A percentile compares a stretch with the other conserved stretches of the same genome.
These are phyloP conservation scores for Escallonia rubra DNA, from an alignment of 129 eudicot genomes.

Conservation along the genomic window DNA sequence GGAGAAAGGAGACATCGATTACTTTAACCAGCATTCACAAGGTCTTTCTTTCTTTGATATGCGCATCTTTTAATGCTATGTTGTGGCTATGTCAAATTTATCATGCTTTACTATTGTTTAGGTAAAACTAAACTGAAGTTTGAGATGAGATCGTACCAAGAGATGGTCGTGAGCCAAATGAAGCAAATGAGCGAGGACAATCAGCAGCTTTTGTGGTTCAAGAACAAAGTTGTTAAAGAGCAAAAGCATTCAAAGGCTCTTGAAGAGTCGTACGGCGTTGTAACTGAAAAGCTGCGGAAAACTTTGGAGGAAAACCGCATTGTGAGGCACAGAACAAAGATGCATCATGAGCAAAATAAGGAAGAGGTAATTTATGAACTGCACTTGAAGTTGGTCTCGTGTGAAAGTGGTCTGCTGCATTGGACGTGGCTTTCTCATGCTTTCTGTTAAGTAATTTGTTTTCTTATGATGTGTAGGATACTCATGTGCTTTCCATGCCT, in stretches of 20 bases:
- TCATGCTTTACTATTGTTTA: constrained; percentile 17
- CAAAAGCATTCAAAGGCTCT: constrained; percentile 49
- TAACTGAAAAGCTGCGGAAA: constrained; percentile 49
- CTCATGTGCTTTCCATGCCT: no score
- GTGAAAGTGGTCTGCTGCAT: neutral
- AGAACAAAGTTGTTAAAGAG: constrained; percentile 52
- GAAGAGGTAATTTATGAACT: constrained; percentile 50
- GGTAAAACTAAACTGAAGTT: constrained; percentile 71
- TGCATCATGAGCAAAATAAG: constrained; percentile 55
- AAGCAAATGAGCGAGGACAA: constrained; percentile 79
- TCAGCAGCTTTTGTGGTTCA: constrained; percentile 52
- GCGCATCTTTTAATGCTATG: neutral
- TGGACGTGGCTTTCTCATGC: neutral
- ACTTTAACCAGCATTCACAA: constrained; percentile 64
- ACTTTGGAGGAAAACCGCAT: constrained; percentile 46
- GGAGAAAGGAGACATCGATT: constrained; percentile 49
- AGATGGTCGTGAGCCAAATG: constrained; percentile 51
- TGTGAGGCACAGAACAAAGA: constrained; percentile 48
- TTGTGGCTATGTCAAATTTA: constrained; percentile 1
- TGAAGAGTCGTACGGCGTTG: constrained; percentile 45
- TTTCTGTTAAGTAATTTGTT: neutral
- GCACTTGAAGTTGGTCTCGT: neutral
- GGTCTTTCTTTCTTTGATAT: constrained; percentile 35
- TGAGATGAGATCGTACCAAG: constrained; percentile 59
- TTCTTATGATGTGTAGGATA: neutral